Base-by-base conservation (phyloP, 371 early-diverging fungal species). In the Mucor sp. region DNA sequence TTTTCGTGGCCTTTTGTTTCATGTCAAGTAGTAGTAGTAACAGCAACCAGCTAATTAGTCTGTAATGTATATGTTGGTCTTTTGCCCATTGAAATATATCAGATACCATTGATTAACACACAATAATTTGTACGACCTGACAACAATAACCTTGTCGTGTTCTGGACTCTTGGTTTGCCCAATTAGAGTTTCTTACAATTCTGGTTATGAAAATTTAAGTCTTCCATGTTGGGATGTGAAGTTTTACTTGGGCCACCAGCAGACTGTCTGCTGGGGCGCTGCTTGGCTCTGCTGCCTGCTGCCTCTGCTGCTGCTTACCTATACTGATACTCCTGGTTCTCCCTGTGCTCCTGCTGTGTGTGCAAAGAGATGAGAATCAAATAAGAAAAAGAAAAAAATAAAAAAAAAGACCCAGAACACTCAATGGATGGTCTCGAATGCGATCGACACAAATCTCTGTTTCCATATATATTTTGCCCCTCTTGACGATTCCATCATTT, bases 321-420 rank as follows among this genome's bases (percentile, higher is more conserved):
- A n/a, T n/a, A 14, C 37, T 12, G 37, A 1, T 8, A 14, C 11
- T 37, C 14, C 37, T 37, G 37, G 30, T 30, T 30, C 11, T 35
- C 6, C 35, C 8, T 3, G 9, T 35, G 35, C 37, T 37, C 14
- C 37, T 37, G 37, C 8, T 7, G n/a, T n/a, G n/a, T 37, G 4
- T 14, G 37, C 4, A 41, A 41, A 41, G 14, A 37, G 14, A 37
- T 33, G 33, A 33, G 33, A 4, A 33, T 8, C 33, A 9, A 30
- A 30, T 30, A 6, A 14, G 6, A 30, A 30, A 30, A 30, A 30
- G 6, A 30, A 4, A 8, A 35, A 8, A 37, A 37, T 12, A 14
- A 37, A 37, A 53, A 53, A 53, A 50, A 48, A 47, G 33, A 67
- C 68, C 57, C 63, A 67, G 68, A 67, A 67, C 58, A 44, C 58